Base-by-base conservation (phyloP, 768 basidiomycete genomes). In the Hericium rajendrae region DNA sequence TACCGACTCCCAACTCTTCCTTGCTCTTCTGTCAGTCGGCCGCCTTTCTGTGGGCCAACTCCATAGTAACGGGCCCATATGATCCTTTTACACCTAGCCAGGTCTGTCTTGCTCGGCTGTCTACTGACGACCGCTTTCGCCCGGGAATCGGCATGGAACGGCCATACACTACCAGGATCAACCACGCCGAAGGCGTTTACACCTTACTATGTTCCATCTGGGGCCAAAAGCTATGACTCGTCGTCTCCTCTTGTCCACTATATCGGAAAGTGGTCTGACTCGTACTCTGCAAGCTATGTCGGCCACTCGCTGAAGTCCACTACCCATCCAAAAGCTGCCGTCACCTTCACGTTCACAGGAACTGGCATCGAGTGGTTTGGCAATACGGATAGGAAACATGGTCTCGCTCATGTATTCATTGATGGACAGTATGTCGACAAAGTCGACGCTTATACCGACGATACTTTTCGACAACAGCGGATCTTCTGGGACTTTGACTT, bases 281-380 rank as follows among this genome's bases (percentile, higher is more conserved):
- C 74, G 1, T 81, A 74, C 63, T 84, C 85, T 0, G 67, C 69
- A 1, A 69, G 73, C 38, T 84, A 81, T 63, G 66, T 81, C 32
- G 70, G 76, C 18, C 74, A 77, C 15, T 78, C 81, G 13, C 69
- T 81, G 38, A 77, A 74, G 13, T 76, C 74, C 65, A 84, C 85
- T 0, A 69, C 72, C 13, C 68, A 77, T 49, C 69, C 69, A 16
- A 74, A 74, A 50, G 81, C 86, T 11, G 70, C 77, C 3, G 71
- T 79, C 49, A 72, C 73, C 2, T 78, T 89, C 69, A 74, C 76
- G 2, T 89, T 89, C 69, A 72, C 72, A n/a, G 88, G 88, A 13
- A 85, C 83, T 12, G 86, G 86, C 0, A 76, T 91, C 61, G 88
- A 90, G 69, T 86, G 83, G 83, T 90, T 89, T 61, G 88, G 88